A percentile compares a stretch with the other conserved stretches of the same genome.
Conservation (phyloP, 805 yeast genomes). For the Sugiyamaella smithiae region DNA sequence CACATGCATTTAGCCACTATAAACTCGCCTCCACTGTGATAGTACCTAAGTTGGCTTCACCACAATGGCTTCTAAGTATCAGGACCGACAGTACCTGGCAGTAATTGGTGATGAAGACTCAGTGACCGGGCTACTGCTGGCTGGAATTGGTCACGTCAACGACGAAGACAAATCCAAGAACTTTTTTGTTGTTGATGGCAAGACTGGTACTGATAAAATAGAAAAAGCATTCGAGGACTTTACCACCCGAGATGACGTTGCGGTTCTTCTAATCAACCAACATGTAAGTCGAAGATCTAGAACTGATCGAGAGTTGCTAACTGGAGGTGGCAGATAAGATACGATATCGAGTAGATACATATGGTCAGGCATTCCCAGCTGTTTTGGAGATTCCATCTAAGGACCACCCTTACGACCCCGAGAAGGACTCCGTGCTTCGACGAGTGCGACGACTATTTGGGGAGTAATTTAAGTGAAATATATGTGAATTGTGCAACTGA, state of each 20-base stretch:
- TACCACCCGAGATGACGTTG: conserved; percentile 84
- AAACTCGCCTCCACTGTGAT: neutral
- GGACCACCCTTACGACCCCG: conserved; percentile 98
- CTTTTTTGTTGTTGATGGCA: conserved; percentile 78
- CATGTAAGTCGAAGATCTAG: conserved; percentile 42
- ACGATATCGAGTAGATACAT: conserved; percentile 75
- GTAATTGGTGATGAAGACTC: conserved; percentile 98
- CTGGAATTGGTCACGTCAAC: conserved; percentile 87
- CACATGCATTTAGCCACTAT: neutral
- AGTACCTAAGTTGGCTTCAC: neutral
- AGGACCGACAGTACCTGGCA: conserved; percentile 80
- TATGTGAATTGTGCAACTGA: no score
- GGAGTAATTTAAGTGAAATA: conserved; percentile 48
- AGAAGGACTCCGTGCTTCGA: conserved; percentile 91
- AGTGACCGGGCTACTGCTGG: conserved; percentile 90
- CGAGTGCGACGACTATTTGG: conserved; percentile 95
- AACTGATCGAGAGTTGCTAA: neutral
- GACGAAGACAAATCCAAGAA: conserved; percentile 61
- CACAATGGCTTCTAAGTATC: conserved; percentile 31
- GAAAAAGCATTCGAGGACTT: conserved; percentile 71
- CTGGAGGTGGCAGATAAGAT: conserved; percentile 74
- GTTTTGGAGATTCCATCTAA: conserved; percentile 95
- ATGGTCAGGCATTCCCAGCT: conserved; percentile 92
- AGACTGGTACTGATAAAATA: conserved; percentile 73
- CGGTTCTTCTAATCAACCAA: conserved; percentile 89